These are phyloP conservation scores for Yarrowia bubula DNA, from an alignment of 805 yeast species.

Conservation along the genomic window DNA sequence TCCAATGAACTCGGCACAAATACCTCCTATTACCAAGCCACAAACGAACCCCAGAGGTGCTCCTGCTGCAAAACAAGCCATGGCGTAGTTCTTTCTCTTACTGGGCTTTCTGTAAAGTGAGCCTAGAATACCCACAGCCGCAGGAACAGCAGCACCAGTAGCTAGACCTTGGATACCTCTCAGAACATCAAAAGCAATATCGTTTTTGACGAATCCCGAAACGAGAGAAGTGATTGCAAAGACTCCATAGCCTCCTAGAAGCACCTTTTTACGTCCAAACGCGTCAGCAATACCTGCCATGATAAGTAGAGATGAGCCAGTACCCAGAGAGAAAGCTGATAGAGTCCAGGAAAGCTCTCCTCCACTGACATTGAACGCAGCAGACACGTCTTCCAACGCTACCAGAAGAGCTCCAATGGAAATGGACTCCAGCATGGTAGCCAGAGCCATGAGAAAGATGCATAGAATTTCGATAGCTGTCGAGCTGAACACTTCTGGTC, in stretches of 20 bases:
- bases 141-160: slow-evolving; percentile 48
- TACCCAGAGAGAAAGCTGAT: slow-evolving; percentile 44
- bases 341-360: slow-evolving; percentile 48
- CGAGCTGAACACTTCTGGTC: background rate
- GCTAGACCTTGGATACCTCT: slow-evolving; percentile 48
- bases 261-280: slow-evolving; percentile 46
- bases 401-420: slow-evolving; percentile 42
- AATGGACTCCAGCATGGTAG: slow-evolving; percentile 46
- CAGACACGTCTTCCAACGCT: slow-evolving; percentile 41
- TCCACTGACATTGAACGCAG: slow-evolving; percentile 42
- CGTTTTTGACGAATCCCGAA: slow-evolving; percentile 35
- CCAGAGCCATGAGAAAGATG: slow-evolving; percentile 41
- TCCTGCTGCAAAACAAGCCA: slow-evolving; percentile 48
- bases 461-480: slow-evolving; percentile 38
- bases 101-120: slow-evolving; percentile 43
- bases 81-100: slow-evolving; percentile 44
- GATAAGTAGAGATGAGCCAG: slow-evolving; percentile 46
- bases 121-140: slow-evolving; percentile 50
- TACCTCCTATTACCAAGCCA: slow-evolving; percentile 48
- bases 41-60: slow-evolving; percentile 50
- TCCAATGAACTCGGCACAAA: slow-evolving; percentile 42
- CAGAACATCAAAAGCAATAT: slow-evolving; percentile 43
- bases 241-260: slow-evolving; percentile 40
- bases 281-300: slow-evolving; percentile 51
- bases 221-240: slow-evolving; percentile 40